Conservation (phyloP, 805 yeast species). For the Millerago galiae region DNA sequence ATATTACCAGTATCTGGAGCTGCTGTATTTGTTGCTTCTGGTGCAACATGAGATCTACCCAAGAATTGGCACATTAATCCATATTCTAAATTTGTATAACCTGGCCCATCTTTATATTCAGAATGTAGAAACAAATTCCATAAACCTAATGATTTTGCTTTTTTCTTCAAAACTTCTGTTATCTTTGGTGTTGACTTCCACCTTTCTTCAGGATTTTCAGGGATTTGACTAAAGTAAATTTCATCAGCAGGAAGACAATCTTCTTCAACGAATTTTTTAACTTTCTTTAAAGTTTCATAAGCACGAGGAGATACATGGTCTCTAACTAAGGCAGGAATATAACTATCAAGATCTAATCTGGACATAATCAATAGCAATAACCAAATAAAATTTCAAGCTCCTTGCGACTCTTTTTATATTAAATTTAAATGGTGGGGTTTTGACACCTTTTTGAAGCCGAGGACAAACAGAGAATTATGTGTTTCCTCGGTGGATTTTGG, state of each 20-base stretch:
- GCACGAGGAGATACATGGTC: conserved; percentile 30
- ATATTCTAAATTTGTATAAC: conserved; percentile 55
- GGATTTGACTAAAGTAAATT: conserved; percentile 35
- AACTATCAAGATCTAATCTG: conserved; percentile 16
- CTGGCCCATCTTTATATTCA: conserved; percentile 44
- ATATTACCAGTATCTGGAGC: conserved; percentile 67
- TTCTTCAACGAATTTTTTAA: conserved; percentile 46
- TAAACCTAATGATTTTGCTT: conserved; percentile 46
- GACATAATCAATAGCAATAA: background rate
- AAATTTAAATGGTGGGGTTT: conserved; percentile 1
- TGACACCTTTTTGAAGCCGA: conserved; percentile 2
- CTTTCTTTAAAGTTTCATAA: conserved; percentile 26
- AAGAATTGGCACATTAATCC: conserved; percentile 59
- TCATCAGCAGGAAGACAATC: conserved; percentile 53
- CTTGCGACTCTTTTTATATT: too few relatives aligned
- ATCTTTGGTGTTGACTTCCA: conserved; percentile 44
- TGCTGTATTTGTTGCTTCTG: conserved; percentile 52
- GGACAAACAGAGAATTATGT: background rate
- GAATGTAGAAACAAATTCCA: conserved; percentile 53
- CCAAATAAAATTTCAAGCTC: too few relatives aligned
- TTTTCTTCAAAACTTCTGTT: conserved; percentile 43
- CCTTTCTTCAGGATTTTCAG: conserved; percentile 33
- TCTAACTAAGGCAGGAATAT: conserved; percentile 31
- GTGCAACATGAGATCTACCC: conserved; percentile 48
- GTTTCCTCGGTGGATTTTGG: background rate